Conservation (phyloP, 2,329 filamentous ascomycete genomes). For the Fusarium algeriense region DNA sequence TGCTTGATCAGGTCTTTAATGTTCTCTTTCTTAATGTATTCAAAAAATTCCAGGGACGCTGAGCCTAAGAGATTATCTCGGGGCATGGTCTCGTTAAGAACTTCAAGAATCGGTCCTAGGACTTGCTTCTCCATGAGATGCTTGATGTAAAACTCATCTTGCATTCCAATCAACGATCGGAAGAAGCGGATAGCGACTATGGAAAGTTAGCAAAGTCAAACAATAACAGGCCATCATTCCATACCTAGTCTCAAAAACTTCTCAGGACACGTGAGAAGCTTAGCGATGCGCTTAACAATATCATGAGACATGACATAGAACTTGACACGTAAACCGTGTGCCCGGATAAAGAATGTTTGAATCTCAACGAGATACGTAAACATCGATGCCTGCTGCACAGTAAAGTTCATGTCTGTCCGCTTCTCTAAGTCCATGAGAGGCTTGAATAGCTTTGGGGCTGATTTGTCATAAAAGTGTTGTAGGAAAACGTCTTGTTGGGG, state of each 20-base stretch:
- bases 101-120: conserved; percentile 85
- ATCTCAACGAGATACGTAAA: conserved; percentile 94
- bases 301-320: conserved; percentile 87
- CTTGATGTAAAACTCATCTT: conserved; percentile 91
- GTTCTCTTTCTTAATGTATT: conserved; percentile 85
- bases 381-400: conserved; percentile 87
- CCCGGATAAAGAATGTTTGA: conserved; percentile 91
- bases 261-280: conserved; percentile 84
- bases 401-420: conserved; percentile 76
- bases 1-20: conserved; percentile 86
- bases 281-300: conserved; percentile 81
- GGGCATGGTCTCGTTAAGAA: conserved; percentile 87
- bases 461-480: conserved; percentile 88
- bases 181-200: conserved; percentile 93
- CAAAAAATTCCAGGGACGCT: conserved; percentile 93
- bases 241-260: conserved; percentile 92
- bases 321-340: conserved; percentile 88
- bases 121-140: conserved; percentile 85
- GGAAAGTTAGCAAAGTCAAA: conserved; percentile 37
- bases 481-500: conserved; percentile 89
- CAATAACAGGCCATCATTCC: conserved; percentile 46
- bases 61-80: conserved; percentile 95
- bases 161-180: conserved; percentile 83
- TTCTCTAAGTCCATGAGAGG: conserved; percentile 85
- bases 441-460: conserved; percentile 85